Evolutionary conservation across 495 filamentous ascomycete species (phyloP), one percentile per base, ranked within the genome.

Genomic region (Lichenothelia convexa): DNA sequence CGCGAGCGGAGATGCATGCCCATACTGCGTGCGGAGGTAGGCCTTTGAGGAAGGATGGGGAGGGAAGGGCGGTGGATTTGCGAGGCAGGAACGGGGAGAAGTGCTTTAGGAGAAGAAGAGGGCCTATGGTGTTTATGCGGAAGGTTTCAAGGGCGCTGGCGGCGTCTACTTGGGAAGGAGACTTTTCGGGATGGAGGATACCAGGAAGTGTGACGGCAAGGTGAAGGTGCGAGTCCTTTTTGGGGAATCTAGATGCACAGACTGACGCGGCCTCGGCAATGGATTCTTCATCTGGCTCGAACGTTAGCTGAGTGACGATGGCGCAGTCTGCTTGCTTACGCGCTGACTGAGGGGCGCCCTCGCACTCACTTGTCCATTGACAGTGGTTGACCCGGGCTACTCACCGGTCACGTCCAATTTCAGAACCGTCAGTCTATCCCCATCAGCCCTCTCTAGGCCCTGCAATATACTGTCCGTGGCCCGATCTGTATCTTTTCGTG

Each of bases 81-180:
- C 59, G 46, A 11, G 80, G 82, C 3, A 92, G 54, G 45, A 83
- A 74, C 1, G 56, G 55, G 0, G 61, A 59, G 40, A 91, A 76
- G 40, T 81, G 68, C 47, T 92, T 87, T 44, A 78, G 66, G 26
- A 89, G 61, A 18, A 91, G 53, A 24, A 91, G 47, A 0, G 78
- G 80, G 0, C 80, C 80, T 0, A 91, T 61, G 0, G 73, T 56
- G 43, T 91, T 91, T 23, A 76, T 67, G 15, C 63, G 56, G 49
- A 80, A 75, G 15, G 65, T 80, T 7, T 71, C 54, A 12, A 74
- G 55, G 1, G 78, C 70, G 21, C 58, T 45, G 5, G 51, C 62
- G 34, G 62, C 58, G 36, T 72, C 52, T 30, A 92, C 64, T 38
- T 78, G 71, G 0, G 53, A 42, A 0, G 75, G 78, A 1, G 73